Evolutionary conservation across 2,329 filamentous ascomycete species (phyloP), one percentile per base, ranked within the genome.

Genomic region (Truncatella angustata): DNA sequence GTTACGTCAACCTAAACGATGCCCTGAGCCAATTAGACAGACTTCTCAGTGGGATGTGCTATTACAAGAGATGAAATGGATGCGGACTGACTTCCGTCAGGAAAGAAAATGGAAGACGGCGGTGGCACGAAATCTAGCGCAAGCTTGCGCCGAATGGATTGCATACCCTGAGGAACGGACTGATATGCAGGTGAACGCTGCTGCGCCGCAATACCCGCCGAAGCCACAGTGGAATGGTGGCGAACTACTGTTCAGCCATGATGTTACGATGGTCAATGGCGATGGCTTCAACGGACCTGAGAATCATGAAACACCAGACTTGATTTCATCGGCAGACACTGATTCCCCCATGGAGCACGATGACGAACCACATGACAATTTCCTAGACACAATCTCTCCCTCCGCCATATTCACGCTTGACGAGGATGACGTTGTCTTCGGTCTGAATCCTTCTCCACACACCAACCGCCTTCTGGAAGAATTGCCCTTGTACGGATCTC

Each of bases 61-160:
- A 51, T 74, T 99, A 28, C 82, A 91, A 60, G 92, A 99, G 73
- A 90, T 93, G 82, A 96, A 92, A 68, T 97, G 93, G 93, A 95
- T 99, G 90, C 84, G 92, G 47, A 97, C 91, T 2, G 94, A 99
- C 70, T 97, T 97, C 64, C 82, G 88, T 48, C 90, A 97, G 70
- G 94, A 97, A 68, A 79, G 91, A 36, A 96, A 96, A 67, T 96
- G 92, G 91, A 97, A 97, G 72, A 85, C 84, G 64, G 82, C 88
- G 2, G 81, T 87, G 32, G 92, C 92, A 4, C 87, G 86, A 53
- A 91, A 86, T 52, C 77, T 96, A 54, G 94, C 91, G 1, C 77
- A 86, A 62, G 89, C 87, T 62, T 97, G 93, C 68, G 90, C 87
- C 0, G 86, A 93, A 60, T 99, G 90, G 82, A 80, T 91, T 9